phyloP scores from a whole-genome alignment of 805 yeast genomes.

The Maudiozyma saulgeensis region DNA sequence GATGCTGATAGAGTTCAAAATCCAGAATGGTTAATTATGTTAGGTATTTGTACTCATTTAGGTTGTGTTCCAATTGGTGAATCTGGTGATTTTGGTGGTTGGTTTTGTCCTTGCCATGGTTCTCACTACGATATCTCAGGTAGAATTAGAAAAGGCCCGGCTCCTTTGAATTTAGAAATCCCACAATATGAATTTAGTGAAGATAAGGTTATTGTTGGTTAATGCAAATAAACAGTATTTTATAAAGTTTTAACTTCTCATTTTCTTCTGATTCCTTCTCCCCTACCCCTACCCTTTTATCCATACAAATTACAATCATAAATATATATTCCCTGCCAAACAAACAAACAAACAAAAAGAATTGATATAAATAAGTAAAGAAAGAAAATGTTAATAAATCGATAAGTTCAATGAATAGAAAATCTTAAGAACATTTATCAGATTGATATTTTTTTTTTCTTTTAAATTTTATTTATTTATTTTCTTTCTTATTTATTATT shows the following conservation, averaged over 20 bases:
- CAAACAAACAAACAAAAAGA: neutral
- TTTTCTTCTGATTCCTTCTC: neutral
- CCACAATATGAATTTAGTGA: constrained; percentile 85
- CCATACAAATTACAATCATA: neutral
- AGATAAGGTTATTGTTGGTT: constrained; percentile 84
- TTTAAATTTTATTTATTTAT: constrained; percentile 2
- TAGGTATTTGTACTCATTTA: constrained; percentile 99
- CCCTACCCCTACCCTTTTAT: neutral
- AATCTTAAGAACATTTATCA: no score
- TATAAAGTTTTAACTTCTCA: neutral
- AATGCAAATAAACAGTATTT: constrained; percentile 18
- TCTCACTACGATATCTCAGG: constrained; percentile 99
- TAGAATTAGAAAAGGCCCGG: constrained; percentile 99
- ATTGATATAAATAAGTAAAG: no score
- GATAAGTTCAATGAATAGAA: no score
- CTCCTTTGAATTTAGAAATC: constrained; percentile 96
- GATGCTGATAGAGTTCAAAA: constrained; percentile 90
- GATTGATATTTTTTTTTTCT: neutral
- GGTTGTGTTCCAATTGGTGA: constrained; percentile 99
- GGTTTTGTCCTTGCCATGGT: constrained; percentile 99
- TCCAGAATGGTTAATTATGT: constrained; percentile 98
- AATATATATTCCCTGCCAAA: neutral
- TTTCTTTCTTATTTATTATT: constrained; percentile 1
- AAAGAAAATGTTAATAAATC: no score
- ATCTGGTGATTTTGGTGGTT: constrained; percentile 99